Evolutionary conservation across 345 rosid species (phyloP), one percentile per base, ranked within the genome.

Genomic region (Carallia pectinifolia): DNA sequence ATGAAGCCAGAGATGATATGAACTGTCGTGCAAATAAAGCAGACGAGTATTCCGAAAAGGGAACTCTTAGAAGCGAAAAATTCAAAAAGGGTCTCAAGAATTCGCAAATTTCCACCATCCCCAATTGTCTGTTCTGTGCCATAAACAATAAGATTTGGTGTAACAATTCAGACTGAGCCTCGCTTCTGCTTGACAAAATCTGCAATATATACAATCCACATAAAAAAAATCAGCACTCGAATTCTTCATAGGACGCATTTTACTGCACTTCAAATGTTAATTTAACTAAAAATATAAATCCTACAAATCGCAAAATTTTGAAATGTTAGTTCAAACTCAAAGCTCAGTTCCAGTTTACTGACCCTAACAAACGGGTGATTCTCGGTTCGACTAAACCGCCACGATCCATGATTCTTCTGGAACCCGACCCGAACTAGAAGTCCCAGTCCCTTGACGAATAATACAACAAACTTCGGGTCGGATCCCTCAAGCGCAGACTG

Each of bases 341-440:
- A 29, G 8, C 29, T n/a, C 54, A 58, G 38, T 62, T 8, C 15
- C 29, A 53, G 19, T 64, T 40, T 47, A 29, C 72, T 52, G 63
- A 93, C 98, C 90, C 84, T 90, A 48, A 85, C 84, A 77, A 93
- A 89, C 7, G 97, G 98, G 74, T 93, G 98, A 71, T 67, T 82
- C 84, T 86, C 92, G 13, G 85, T 65, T 3, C 81, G 75, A 59
- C 63, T 80, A 37, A 85, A 71, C 67, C 70, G 88, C 88, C 89
- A 89, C 19, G 81, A 78, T 48, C 86, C 87, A 65, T 61, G 58
- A 56, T 75, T 83, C 79, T 71, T 74, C 65, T 71, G 64, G 69
- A 85, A 94, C 62, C 89, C 90, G 9, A 81, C 0, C 13, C 93
- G 82, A 68, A 86, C 81, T 47, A 94, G 76, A 66, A 83, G 84